Evolutionary conservation across 306 rosid species (phyloP).

Genomic region (Glycine soja): DNA sequence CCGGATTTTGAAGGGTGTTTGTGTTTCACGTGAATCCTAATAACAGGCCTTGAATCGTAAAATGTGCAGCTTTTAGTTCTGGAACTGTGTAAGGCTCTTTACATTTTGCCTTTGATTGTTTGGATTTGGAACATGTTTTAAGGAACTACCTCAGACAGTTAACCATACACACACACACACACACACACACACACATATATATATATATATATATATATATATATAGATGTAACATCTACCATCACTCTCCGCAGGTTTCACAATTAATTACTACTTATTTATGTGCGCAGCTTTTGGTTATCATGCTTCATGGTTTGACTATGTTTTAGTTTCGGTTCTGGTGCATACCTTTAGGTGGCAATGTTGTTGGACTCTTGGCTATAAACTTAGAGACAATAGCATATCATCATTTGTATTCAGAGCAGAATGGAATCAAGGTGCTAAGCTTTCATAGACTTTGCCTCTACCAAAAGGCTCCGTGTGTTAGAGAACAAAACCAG

Average conservation of each 20-base stretch:
- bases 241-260: conserved; percentile 7
- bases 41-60: background rate
- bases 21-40: conserved; percentile 44
- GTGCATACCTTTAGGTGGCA: conserved; percentile 6
- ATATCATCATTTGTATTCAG: conserved; percentile 34
- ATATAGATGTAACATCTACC: conserved; percentile 9
- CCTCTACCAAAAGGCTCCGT: background rate
- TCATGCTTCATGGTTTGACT: no score
- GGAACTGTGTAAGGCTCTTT: conserved; percentile 30
- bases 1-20: conserved; percentile 41
- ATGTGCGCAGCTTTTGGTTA: background rate
- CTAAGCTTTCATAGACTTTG: conserved; percentile 43
- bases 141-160: conserved; percentile 11
- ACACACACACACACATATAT: no score
- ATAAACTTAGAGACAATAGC: conserved; percentile 38
- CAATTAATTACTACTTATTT: background rate
- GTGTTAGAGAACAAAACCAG: conserved; percentile 29
- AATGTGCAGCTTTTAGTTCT: background rate
- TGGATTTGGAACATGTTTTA: conserved; percentile 17
- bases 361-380: conserved; percentile 21
- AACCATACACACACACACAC: no score
- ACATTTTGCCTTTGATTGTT: conserved; percentile 50
- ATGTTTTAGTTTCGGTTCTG: background rate
- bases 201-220: no score
- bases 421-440: conserved; percentile 42